These are phyloP conservation scores for Viridothelium virens DNA, from an alignment of 495 filamentous ascomycete genomes.

Conservation along the genomic window DNA sequence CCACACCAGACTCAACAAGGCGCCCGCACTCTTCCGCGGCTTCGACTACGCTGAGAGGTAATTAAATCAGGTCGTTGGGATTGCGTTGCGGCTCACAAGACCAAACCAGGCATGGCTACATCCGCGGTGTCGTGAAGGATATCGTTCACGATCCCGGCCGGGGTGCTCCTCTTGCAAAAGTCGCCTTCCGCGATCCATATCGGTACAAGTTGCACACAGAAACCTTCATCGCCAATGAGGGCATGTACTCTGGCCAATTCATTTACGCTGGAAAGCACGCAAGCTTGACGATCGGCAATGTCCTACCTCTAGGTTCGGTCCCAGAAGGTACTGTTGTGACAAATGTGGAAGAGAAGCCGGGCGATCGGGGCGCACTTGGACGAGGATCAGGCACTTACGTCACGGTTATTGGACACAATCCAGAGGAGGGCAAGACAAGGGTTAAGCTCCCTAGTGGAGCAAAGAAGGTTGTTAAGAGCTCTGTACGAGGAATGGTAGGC, in stretches of 20 bases:
- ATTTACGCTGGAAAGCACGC: constrained; percentile 99
- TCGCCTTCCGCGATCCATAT: constrained; percentile 88
- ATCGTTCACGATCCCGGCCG: constrained; percentile 98
- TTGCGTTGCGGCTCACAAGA: neutral
- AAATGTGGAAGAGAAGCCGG: constrained; percentile 98
- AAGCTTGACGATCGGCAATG: constrained; percentile 86
- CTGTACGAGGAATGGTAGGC: constrained; percentile 93
- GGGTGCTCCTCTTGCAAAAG: constrained; percentile 93
- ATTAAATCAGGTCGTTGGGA: neutral
- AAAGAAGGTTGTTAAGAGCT: constrained; percentile 96
- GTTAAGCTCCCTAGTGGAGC: constrained; percentile 98
- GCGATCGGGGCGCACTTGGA: constrained; percentile 91
- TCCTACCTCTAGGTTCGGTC: constrained; percentile 85
- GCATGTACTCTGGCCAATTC: constrained; percentile 99
- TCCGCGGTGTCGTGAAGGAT: constrained; percentile 93
- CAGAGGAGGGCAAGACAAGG: constrained; percentile 97
- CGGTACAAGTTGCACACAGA: constrained; percentile 56
- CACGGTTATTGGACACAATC: constrained; percentile 97
- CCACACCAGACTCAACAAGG: constrained; percentile 60
- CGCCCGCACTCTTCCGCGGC: constrained; percentile 83
- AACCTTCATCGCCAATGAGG: constrained; percentile 97
- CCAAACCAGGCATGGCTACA: constrained; percentile 64
- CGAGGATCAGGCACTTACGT: constrained; percentile 99
- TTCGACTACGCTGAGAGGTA: constrained; percentile 84
- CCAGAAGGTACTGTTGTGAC: constrained; percentile 97